Evolutionary conservation across 257 asterid genomes (phyloP), one percentile per base, ranked within the genome.

Genomic region (Jaltomata sinuosa): DNA sequence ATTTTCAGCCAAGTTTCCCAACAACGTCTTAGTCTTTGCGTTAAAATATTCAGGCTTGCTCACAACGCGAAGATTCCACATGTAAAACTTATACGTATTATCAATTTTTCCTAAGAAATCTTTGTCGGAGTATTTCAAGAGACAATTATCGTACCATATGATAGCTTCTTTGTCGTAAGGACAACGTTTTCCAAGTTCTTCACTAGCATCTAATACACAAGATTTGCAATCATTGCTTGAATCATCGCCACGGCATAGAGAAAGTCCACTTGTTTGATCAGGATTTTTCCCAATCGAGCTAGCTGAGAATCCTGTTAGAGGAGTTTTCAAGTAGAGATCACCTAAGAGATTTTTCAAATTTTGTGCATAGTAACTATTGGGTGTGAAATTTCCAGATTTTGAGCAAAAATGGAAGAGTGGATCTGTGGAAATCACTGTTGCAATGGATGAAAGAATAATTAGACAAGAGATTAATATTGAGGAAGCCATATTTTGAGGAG

Each of bases 71-170:
- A 71, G 0, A 27, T 85, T 91, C 86, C 55, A 80, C 90, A 86
- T 67, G 82, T 80, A 89, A 69, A 90, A 88, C 14, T 25, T 87
- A 86, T 90, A 87, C n/a, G 0, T 71, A 2, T 18, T 11, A 54
- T 89, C 89, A 3, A 90, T 84, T 1, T 80, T 80, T 3, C 92
- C 89, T 18, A 85, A 54, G 80, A 91, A 91, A n/a, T 87, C 87
- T 11, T 3, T 14, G 54, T 89, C 31, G 0, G 87, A 87, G 65
- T 88, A 91, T 50, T 91, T 89, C 19, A 89, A 42, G 78, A 84
- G 84, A 81, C 94, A 91, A 31, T 87, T 77, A 22, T 91, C 92
- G 65, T 91, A 91, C 93, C 93, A 91, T 25, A 89, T 42, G 15
- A 88, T 55, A 0, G 91, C 91, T 25, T 76, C 90, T 79, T 53